phyloP scores from a whole-genome alignment of 169 alveolate genomes.

The Plasmodium fragile region DNA sequence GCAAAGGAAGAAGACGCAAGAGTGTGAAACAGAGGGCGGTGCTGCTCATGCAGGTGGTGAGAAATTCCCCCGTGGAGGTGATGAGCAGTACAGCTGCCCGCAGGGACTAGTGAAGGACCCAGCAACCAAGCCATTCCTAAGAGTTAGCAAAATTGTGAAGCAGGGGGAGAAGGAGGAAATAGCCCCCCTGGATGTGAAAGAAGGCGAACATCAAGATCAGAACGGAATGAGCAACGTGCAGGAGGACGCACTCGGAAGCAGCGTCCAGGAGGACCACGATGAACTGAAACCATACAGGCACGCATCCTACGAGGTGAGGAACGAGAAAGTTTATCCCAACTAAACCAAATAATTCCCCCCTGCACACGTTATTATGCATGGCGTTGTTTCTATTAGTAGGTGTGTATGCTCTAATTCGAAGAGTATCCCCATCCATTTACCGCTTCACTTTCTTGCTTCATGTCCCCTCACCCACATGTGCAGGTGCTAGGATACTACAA shows the following conservation, averaged over 20 bases:
- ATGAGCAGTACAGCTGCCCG: neutral
- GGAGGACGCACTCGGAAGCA: neutral
- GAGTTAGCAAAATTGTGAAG: neutral
- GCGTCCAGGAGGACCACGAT: neutral
- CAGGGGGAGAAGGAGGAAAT: neutral
- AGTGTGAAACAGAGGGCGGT: neutral
- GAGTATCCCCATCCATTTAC: neutral
- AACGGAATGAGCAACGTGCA: neutral
- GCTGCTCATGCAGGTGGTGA: neutral
- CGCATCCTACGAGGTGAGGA: slow-evolving; percentile 73
- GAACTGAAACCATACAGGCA: slow-evolving; percentile 38
- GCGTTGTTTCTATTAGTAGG: neutral
- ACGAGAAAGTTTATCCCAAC: neutral
- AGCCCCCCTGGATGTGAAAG: neutral
- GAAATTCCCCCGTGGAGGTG: neutral
- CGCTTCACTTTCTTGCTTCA: neutral
- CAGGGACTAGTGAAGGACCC: neutral
- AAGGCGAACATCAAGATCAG: neutral
- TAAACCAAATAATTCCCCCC: neutral
- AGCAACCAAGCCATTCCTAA: neutral
- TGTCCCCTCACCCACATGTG: neutral
- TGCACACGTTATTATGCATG: neutral
- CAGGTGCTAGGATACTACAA: slow-evolving; percentile 73
- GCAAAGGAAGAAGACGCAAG: neutral
- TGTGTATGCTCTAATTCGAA: neutral